phyloP scores from a whole-genome alignment of 176 grass and related monocot species.

The Puya raimondii region DNA sequence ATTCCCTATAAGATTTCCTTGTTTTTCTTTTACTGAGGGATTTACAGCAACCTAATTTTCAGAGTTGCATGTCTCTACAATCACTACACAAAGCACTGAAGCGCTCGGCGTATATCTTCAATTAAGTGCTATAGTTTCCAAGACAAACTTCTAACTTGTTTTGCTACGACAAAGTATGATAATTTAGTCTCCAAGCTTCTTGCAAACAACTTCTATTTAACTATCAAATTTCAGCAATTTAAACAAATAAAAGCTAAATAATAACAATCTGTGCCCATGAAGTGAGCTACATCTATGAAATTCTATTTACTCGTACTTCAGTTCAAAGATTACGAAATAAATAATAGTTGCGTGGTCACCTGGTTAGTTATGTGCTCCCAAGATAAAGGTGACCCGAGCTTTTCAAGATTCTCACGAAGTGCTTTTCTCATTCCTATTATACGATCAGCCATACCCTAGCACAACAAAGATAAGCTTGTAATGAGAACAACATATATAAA shows the following conservation, averaged over 20 bases:
- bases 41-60: neutral
- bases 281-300: neutral
- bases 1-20: too few species aligned
- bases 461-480: neutral
- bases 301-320: neutral
- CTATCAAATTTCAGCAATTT: neutral
- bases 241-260: neutral
- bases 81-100: neutral
- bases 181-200: neutral
- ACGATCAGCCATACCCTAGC: constrained; percentile 84
- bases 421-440: constrained; percentile 91
- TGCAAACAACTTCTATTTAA: neutral
- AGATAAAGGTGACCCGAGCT: constrained; percentile 65
- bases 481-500: neutral
- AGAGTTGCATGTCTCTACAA: neutral
- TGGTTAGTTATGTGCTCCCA: constrained; percentile 96
- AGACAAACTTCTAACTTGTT: too few species aligned
- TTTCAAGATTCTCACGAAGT: constrained; percentile 73
- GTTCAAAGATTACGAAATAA: constrained; percentile 8
- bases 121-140: neutral
- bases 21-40: too few species aligned
- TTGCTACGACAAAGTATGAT: too few species aligned
- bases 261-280: neutral
- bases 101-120: neutral
- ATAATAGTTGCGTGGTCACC: constrained; percentile 34